Evolutionary conservation across 2,329 filamentous ascomycete species (phyloP).

Genomic region (Pyrenochaeta sp.): DNA sequence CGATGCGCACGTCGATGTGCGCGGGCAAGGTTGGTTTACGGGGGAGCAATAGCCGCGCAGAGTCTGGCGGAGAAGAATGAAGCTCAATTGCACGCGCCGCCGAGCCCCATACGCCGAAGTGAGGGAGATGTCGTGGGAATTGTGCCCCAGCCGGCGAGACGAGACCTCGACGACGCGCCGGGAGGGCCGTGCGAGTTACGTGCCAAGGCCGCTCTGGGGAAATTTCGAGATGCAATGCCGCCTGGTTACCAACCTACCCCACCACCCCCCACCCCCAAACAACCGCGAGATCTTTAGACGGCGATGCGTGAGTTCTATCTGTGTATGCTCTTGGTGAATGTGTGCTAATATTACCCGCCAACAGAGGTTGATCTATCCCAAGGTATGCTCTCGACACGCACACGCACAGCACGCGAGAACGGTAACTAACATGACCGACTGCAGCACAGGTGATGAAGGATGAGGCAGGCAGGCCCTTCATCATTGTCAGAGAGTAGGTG

Average conservation of each 20-base stretch:
- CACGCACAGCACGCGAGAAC: constrained; percentile 3
- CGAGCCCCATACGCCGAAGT: constrained; percentile 1
- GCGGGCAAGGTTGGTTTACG: not conserved
- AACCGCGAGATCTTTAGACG: constrained; percentile 24
- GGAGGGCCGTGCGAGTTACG: constrained; percentile 18
- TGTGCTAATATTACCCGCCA: too few relatives aligned
- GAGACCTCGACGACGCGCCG: constrained; percentile 7
- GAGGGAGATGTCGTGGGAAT: constrained; percentile 4
- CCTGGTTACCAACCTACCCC: constrained; percentile 36
- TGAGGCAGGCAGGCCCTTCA: constrained; percentile 96
- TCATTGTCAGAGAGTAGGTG: constrained; percentile 94
- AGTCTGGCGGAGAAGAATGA: constrained; percentile 2
- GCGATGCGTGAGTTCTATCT: constrained; percentile 55
- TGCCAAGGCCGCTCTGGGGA: constrained; percentile 32
- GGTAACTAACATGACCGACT: constrained; percentile 32
- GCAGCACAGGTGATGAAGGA: constrained; percentile 86
- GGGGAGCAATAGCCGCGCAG: constrained; percentile 3
- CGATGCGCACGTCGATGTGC: too few relatives aligned
- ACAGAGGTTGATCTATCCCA: constrained; percentile 84
- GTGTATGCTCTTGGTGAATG: too few relatives aligned
- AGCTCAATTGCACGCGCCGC: constrained; percentile 17
- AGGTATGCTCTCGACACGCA: constrained; percentile 61
- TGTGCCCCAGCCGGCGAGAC: constrained; percentile 3
- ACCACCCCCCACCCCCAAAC: constrained; percentile 33
- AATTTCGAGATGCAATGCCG: constrained; percentile 30